phyloP scores from a whole-genome alignment of 2,329 filamentous ascomycete species.

The Erysiphe pulchra region DNA sequence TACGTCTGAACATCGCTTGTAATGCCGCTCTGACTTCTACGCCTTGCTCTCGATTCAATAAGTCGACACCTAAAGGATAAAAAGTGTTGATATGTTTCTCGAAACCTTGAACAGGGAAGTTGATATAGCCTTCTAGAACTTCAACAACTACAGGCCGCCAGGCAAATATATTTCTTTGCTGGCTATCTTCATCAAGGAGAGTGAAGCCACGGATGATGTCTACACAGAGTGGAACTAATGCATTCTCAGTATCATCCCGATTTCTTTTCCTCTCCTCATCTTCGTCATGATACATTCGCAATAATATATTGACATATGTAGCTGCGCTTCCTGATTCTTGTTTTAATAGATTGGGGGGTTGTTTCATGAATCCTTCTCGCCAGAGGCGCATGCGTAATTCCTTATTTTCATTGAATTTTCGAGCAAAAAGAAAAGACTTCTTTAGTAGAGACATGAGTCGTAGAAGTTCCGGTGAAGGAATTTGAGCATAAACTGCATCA shows the following conservation, averaged over 20 bases:
- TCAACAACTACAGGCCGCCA: constrained; percentile 96
- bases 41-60: constrained; percentile 61
- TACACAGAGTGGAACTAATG: constrained; percentile 78
- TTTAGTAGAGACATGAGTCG: constrained; percentile 86
- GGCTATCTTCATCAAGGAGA: constrained; percentile 75
- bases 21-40: constrained; percentile 55
- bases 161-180: constrained; percentile 87
- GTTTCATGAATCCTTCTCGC: constrained; percentile 98
- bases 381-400: constrained; percentile 83
- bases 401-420: constrained; percentile 93
- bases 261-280: constrained; percentile 57
- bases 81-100: constrained; percentile 56
- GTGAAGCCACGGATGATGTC: constrained; percentile 80
- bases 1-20: constrained; percentile 49
- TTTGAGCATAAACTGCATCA: constrained; percentile 78
- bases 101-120: constrained; percentile 61
- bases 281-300: constrained; percentile 90
- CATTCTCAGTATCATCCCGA: constrained; percentile 64
- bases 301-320: constrained; percentile 85
- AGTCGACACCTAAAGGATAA: constrained; percentile 62
- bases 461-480: constrained; percentile 70
- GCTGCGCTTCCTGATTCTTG: constrained; percentile 83
- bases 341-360: constrained; percentile 90
- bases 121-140: constrained; percentile 76
- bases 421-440: constrained; percentile 87